Base-by-base conservation (phyloP, 1,284 basidiomycete species). In the Phylloporus gajari region DNA sequence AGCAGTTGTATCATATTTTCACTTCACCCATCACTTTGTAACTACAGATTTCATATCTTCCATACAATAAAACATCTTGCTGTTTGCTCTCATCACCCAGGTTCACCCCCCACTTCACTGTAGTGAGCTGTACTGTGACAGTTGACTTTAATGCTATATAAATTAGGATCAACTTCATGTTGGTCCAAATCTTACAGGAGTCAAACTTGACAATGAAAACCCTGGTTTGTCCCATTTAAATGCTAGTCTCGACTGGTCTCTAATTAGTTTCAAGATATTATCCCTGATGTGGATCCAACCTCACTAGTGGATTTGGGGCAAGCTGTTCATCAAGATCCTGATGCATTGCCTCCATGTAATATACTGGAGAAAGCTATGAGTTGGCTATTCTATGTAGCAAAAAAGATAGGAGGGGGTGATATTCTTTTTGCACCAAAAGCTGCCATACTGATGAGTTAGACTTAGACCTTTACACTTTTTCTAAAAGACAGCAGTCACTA, bases 361-460 rank as follows among this genome's bases (percentile, higher is more conserved):
- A 51, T 74, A 5, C 83, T 92, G 51, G 90, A 94, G 76, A 82
- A 79, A 61, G 71, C 87, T 1, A 87, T 90, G 85, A 86, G 85
- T 63, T 78, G 83, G 71, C 13, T 90, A 1, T 89, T 91, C 77
- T 78, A 83, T 27, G 72, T 79, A 1, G 73, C 86, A 15, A 79
- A 79, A 9, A 83, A 83, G 0, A 75, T 93, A 0, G 84, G 86
- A 4, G 82, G 85, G 25, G 93, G 92, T 8, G 93, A 94, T 75
- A 81, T 84, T 4, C 83, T 96, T 70, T 97, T 92, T 74, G 94
- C 93, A 0, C 68, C 96, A 74, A 97, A 97, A 82, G 95, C 93
- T 1, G 94, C 90, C 0, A 74, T 92, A 19, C 79, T 97, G 65
- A 91, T 92, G 53, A 86, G 90, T 87, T 63, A 72, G 82, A 70